Evolutionary conservation across 208 protist species (phyloP), one percentile per base, ranked within the genome.

Genomic region (Crithidia fasciculata): DNA sequence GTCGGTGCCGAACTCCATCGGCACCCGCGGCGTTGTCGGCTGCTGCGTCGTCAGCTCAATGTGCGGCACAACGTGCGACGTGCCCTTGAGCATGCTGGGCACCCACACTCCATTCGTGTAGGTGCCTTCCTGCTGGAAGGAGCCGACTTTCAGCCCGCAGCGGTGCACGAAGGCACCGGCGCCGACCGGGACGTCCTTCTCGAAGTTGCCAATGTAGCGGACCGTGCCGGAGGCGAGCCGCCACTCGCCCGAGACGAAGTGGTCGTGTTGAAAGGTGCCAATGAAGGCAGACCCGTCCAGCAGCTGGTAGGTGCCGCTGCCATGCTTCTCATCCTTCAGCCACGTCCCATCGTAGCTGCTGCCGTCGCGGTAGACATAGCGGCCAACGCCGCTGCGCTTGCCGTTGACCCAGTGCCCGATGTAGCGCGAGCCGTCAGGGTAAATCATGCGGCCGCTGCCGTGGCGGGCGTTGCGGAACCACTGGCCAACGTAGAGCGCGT

Each of bases 341-440:
- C 90, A 97, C 19, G 69, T 50, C 36, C 92, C 92, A 57, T 94
- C 84, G 83, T 97, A 97, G 78, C 77, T 91, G 80, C 90, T 95
- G 47, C 90, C 92, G 67, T 94, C 87, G n/a, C 83, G 71, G 80
- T 95, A 95, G 15, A 86, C 81, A 75, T 95, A 97, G 60, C 82
- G 90, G 19, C 92, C 92, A 16, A 71, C 67, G 37, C 92, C 92
- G 64, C 80, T 83, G 57, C 94, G 90, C 66, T 66, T 69, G 71
- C 95, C 87, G 52, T 84, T 78, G 28, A 72, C 60, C 93, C 93
- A 97, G 8, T 44, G 37, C 8, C 93, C 93, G 13, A 89, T 78
- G 82, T 96, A 97, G 68, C 82, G 84, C 12, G 85, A 90, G 45
- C 91, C 90, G 73, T 95, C 92, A 0, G 91, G 87, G 83, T 97